These are phyloP conservation scores for Puccinia polysora DNA, from an alignment of 1,284 basidiomycete genomes.

Conservation along the genomic window DNA sequence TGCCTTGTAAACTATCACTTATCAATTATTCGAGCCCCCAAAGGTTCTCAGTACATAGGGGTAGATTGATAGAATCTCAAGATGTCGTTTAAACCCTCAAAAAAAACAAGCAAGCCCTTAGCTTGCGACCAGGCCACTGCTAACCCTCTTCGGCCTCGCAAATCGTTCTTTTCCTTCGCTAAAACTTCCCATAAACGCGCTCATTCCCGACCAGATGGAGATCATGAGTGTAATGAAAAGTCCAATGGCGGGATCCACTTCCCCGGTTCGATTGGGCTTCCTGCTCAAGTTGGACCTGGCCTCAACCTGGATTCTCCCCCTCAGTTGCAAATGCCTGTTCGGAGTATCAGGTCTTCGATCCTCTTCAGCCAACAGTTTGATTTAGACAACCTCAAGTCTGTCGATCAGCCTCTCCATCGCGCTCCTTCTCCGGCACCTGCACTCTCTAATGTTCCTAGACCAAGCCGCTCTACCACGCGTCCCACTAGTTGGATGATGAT, in stretches of 20 bases:
- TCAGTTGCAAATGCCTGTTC: not conserved
- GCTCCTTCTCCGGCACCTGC: conserved; percentile 10
- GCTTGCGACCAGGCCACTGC: not conserved
- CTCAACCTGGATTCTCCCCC: not conserved
- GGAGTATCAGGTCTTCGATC: conserved; percentile 12
- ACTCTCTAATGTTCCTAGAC: conserved; percentile 4
- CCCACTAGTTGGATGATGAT: conserved; percentile 37
- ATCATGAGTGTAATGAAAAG: not conserved
- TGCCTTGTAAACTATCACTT: no score
- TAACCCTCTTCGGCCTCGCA: not conserved
- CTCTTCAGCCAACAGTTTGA: conserved; percentile 37
- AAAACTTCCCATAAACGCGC: conserved; percentile 5
- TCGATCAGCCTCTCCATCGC: conserved; percentile 4
- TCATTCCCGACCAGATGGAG: not conserved
- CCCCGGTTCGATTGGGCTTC: not conserved
- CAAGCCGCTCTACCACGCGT: conserved; percentile 19
- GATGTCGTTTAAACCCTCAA: conserved; percentile 25
- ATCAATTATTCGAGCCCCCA: no score
- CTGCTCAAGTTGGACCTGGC: not conserved
- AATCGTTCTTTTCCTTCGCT: conserved; percentile 31
- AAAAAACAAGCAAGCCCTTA: not conserved
- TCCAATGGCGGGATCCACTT: conserved; percentile 10
- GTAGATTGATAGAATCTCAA: no score
- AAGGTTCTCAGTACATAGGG: no score
- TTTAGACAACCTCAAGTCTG: not conserved